Conservation (phyloP, 495 filamentous ascomycete genomes). For the Annulohypoxylon stygium region DNA sequence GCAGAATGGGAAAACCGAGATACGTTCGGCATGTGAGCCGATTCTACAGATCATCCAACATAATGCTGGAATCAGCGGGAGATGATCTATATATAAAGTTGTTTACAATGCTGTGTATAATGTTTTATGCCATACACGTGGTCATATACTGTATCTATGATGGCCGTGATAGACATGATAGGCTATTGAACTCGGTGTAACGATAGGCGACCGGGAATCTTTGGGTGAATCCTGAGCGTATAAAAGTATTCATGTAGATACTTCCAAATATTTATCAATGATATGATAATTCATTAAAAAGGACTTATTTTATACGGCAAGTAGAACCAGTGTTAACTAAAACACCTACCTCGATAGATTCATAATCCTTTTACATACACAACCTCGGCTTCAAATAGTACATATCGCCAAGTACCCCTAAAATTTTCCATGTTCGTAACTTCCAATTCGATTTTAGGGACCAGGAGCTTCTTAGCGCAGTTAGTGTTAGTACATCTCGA, state of each 20-base stretch:
- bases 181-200: not conserved
- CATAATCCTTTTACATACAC: not conserved
- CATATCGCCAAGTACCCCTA: constrained; percentile 10
- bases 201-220: not conserved
- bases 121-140: not conserved
- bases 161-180: not conserved
- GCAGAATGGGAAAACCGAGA: not conserved
- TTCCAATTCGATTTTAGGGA: not conserved
- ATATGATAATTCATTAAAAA: not conserved
- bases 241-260: too few species aligned
- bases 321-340: too few species aligned
- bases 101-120: not conserved
- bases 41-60: constrained; percentile 11
- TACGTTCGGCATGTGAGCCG: constrained; percentile 1
- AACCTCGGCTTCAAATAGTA: not conserved
- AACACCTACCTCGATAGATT: not conserved
- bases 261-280: not conserved
- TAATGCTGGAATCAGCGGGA: not conserved
- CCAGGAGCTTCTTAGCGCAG: constrained; percentile 15
- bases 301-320: not conserved
- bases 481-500: constrained; percentile 20
- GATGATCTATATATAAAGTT: constrained; percentile 9
- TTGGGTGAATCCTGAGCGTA: too few species aligned
- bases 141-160: not conserved
- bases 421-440: constrained; percentile 5